Conservation (phyloP, 2,329 filamentous ascomycete genomes). For the Colletotrichum sansevieriae region DNA sequence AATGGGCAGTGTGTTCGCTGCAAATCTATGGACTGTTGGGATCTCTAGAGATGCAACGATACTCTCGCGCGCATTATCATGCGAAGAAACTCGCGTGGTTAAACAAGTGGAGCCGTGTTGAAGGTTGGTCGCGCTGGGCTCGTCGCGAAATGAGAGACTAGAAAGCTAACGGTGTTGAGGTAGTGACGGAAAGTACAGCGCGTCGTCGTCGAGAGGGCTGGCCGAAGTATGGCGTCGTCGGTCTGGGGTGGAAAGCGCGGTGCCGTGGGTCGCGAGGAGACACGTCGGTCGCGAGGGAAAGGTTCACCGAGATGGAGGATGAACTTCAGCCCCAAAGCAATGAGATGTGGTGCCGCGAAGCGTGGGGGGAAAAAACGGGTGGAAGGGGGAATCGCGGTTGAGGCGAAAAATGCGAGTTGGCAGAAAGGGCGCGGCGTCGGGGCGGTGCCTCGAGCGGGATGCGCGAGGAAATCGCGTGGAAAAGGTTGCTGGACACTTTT, state of each 20-base stretch:
- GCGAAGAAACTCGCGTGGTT: constrained; percentile 24
- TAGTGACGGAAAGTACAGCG: constrained; percentile 37
- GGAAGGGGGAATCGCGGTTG: constrained; percentile 48
- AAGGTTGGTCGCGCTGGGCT: constrained; percentile 39
- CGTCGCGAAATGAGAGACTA: constrained; percentile 42
- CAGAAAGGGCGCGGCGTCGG: constrained; percentile 55
- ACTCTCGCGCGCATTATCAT: constrained; percentile 43
- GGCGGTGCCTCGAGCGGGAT: constrained; percentile 56
- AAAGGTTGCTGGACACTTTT: constrained; percentile 65
- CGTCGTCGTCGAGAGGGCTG: constrained; percentile 27
- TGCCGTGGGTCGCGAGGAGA: constrained; percentile 27
- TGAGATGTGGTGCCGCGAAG: constrained; percentile 39
- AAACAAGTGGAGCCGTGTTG: constrained; percentile 33
- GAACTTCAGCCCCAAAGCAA: constrained; percentile 33
- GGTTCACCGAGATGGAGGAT: constrained; percentile 40
- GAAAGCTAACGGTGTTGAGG: constrained; percentile 28
- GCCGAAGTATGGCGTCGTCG: constrained; percentile 23
- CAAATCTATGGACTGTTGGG: constrained; percentile 40
- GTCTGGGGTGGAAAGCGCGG: constrained; percentile 30
- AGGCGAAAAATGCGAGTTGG: constrained; percentile 58
- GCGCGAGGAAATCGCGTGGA: constrained; percentile 68
- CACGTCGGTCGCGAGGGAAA: constrained; percentile 40
- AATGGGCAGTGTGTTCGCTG: constrained; percentile 28
- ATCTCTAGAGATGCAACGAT: constrained; percentile 40
- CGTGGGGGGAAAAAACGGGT: constrained; percentile 43